Evolutionary conservation across 371 early-diverging fungal species (phyloP).

Genomic region (Dichotomocladium elegans): DNA sequence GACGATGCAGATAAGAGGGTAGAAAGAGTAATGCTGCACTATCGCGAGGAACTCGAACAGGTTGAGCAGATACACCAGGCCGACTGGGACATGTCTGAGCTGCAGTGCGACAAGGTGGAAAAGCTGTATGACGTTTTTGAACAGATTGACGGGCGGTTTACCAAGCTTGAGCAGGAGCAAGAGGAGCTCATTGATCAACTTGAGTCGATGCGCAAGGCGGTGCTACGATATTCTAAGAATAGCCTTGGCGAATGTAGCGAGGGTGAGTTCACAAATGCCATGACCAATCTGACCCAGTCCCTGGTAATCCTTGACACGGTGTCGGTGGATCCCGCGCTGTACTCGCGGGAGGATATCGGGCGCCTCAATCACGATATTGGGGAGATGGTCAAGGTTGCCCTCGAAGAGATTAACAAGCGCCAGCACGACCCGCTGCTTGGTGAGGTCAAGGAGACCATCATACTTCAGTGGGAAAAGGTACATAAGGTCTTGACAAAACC

Average conservation of each 20-base stretch:
- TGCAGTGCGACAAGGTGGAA: slow-evolving; percentile 36
- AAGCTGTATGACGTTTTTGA: slow-evolving; percentile 47
- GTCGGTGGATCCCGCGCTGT: slow-evolving; percentile 17
- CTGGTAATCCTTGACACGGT: slow-evolving; percentile 27
- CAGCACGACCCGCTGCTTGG: neutral
- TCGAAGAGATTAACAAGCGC: neutral
- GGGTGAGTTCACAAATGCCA: slow-evolving; percentile 6
- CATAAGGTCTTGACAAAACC: slow-evolving; percentile 12
- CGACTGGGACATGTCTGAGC: slow-evolving; percentile 38
- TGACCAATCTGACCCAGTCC: slow-evolving; percentile 25
- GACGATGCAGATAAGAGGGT: slow-evolving; percentile 51
- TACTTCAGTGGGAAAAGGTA: slow-evolving; percentile 19
- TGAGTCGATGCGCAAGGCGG: slow-evolving; percentile 23
- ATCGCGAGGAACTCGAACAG: slow-evolving; percentile 52
- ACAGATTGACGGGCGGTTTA: slow-evolving; percentile 37
- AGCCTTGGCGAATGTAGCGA: neutral
- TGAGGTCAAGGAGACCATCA: slow-evolving; percentile 5
- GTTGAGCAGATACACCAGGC: slow-evolving; percentile 43
- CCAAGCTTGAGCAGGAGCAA: slow-evolving; percentile 31
- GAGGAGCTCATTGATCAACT: slow-evolving; percentile 33
- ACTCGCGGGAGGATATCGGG: slow-evolving; percentile 25
- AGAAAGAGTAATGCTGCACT: slow-evolving; percentile 50
- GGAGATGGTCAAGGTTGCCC: slow-evolving; percentile 10
- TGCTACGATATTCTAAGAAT: neutral
- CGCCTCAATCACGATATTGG: slow-evolving; percentile 27